phyloP scores from a whole-genome alignment of 1,284 basidiomycete species.

The Cutaneotrichosporon spelunceum region DNA sequence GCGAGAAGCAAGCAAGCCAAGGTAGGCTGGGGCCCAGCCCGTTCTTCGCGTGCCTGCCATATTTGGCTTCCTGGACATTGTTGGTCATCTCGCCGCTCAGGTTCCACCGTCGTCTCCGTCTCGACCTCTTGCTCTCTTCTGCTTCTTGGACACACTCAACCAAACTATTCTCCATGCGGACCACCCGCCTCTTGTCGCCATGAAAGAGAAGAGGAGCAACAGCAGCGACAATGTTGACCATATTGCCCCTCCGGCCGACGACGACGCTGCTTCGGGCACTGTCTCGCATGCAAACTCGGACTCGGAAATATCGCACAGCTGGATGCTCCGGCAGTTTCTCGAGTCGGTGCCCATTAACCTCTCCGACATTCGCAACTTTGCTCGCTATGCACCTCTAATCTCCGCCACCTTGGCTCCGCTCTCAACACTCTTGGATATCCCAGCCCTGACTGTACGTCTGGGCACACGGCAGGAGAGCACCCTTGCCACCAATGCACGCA shows the following conservation, averaged over 20 bases:
- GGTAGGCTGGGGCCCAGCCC: no score
- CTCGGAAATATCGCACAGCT: not conserved
- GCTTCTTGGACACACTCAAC: not conserved
- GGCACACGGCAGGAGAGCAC: not conserved
- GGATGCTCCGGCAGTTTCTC: not conserved
- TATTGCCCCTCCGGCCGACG: not conserved
- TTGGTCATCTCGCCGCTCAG: not conserved
- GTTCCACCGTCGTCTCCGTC: no score
- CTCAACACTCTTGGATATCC: conserved; percentile 53
- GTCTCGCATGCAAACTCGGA: not conserved
- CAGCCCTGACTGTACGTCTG: conserved; percentile 47
- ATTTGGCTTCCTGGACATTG: no score
- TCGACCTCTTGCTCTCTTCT: not conserved
- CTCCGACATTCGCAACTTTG: conserved; percentile 15
- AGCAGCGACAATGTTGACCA: not conserved
- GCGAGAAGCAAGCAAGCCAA: no score
- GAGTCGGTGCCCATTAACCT: not conserved
- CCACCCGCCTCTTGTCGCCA: not conserved
- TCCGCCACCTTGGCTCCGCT: conserved; percentile 53
- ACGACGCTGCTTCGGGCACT: not conserved
- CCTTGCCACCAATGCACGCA: not conserved
- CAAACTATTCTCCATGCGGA: not conserved
- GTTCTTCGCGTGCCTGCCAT: no score
- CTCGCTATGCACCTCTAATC: conserved; percentile 45
- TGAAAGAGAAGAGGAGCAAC: not conserved